Conservation (phyloP, 2,329 filamentous ascomycete genomes). For the Cladophialophora bantiana region DNA sequence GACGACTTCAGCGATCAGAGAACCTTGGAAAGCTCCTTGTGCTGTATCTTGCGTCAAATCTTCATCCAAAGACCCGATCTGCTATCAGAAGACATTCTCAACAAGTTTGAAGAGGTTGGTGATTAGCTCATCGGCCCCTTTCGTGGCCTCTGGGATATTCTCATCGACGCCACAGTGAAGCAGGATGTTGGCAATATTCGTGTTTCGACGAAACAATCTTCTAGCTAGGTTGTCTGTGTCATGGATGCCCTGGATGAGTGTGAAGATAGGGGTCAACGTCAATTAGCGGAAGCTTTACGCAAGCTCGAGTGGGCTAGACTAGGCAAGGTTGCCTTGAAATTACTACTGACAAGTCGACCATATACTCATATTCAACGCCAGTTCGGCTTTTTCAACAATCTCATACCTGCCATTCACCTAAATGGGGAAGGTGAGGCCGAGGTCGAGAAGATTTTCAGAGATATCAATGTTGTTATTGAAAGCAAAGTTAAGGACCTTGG, state of each 20-base stretch:
- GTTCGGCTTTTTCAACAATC: slow-evolving; percentile 30
- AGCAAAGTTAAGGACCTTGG: slow-evolving; percentile 29
- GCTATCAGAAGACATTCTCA: slow-evolving; percentile 31
- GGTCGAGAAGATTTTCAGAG: slow-evolving; percentile 29
- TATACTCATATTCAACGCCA: slow-evolving; percentile 39
- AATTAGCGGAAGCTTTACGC: slow-evolving; percentile 21
- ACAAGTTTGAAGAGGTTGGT: slow-evolving; percentile 15
- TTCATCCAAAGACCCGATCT: slow-evolving; percentile 42
- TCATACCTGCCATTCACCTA: slow-evolving; percentile 30
- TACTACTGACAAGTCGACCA: slow-evolving; percentile 44
- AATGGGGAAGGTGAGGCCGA: slow-evolving; percentile 34
- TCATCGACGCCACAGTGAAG: slow-evolving; percentile 12
- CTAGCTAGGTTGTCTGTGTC: slow-evolving; percentile 18
- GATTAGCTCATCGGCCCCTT: slow-evolving; percentile 10
- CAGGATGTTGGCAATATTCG: background rate
- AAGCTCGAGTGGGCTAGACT: slow-evolving; percentile 7
- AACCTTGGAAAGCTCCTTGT: slow-evolving; percentile 43
- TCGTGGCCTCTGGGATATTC: slow-evolving; percentile 24
- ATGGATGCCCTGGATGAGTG: slow-evolving; percentile 36
- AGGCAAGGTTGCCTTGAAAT: slow-evolving; percentile 29
- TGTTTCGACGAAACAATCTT: too few species aligned
- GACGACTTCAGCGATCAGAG: slow-evolving; percentile 46
- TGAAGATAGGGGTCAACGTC: slow-evolving; percentile 10
- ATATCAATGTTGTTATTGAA: slow-evolving; percentile 40
- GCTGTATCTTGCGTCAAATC: slow-evolving; percentile 49